Evolutionary conservation across 2,329 filamentous ascomycete genomes (phyloP).

Genomic region (Diplodia intermedia): DNA sequence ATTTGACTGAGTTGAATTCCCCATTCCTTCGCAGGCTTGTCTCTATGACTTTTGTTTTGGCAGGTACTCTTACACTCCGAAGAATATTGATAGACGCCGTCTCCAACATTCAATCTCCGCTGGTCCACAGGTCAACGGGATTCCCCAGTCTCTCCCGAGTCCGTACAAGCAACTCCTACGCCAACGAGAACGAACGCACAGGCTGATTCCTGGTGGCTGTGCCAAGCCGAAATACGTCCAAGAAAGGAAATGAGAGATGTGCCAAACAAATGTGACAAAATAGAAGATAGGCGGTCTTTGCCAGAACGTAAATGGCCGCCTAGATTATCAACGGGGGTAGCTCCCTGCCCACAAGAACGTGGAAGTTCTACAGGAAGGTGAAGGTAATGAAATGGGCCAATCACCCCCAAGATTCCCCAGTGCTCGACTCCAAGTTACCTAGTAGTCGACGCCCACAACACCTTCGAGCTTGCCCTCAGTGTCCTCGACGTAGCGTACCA

Average conservation of each 20-base stretch:
- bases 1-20: slow-evolving; percentile 15
- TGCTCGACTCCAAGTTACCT: background rate
- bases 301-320: too few species aligned
- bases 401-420: too few species aligned
- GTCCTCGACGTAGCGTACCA: slow-evolving; percentile 80
- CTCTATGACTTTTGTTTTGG: slow-evolving; percentile 1
- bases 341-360: background rate
- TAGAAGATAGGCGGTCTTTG: background rate
- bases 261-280: background rate
- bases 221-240: background rate
- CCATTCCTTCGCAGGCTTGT: slow-evolving; percentile 4
- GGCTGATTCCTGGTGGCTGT: background rate
- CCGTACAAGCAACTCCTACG: slow-evolving; percentile 16
- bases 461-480: slow-evolving; percentile 64
- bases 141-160: background rate
- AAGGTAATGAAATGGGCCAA: background rate
- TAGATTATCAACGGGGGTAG: background rate
- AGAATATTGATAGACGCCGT: background rate
- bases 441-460: slow-evolving; percentile 37
- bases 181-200: background rate
- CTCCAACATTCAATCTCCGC: background rate
- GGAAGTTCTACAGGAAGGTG: background rate
- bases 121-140: background rate
- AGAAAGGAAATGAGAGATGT: slow-evolving; percentile 1
- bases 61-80: slow-evolving; percentile 1